phyloP scores from a whole-genome alignment of 2,329 filamentous ascomycete species.

The Lanzia echinophila region DNA sequence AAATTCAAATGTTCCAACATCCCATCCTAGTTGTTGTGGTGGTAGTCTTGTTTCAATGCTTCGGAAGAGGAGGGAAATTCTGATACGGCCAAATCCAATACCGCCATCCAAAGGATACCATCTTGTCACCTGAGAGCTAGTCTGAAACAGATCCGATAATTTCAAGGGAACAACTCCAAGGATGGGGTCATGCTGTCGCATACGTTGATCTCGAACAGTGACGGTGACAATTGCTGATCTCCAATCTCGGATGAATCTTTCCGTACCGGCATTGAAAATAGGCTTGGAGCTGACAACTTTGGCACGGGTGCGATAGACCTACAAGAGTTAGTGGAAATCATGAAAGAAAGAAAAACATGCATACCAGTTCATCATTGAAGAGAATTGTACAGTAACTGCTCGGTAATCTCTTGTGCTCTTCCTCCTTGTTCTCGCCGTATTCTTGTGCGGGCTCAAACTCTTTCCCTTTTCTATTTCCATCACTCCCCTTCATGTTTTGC shows the following conservation, averaged over 20 bases:
- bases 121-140: slow-evolving; percentile 70
- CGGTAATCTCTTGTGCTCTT: slow-evolving; percentile 71
- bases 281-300: slow-evolving; percentile 93
- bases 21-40: slow-evolving; percentile 83
- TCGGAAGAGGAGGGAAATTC: slow-evolving; percentile 84
- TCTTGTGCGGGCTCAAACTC: slow-evolving; percentile 86
- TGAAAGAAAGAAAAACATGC: slow-evolving; percentile 15
- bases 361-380: slow-evolving; percentile 74
- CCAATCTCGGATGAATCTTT: slow-evolving; percentile 92
- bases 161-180: slow-evolving; percentile 87
- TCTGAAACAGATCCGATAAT: slow-evolving; percentile 80
- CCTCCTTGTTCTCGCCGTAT: slow-evolving; percentile 80
- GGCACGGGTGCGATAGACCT: slow-evolving; percentile 83
- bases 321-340: slow-evolving; percentile 12
- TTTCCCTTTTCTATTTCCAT: slow-evolving; percentile 71
- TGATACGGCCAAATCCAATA: slow-evolving; percentile 82
- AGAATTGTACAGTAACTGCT: slow-evolving; percentile 92
- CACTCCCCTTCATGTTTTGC: slow-evolving; percentile 80
- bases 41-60: slow-evolving; percentile 81
- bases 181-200: slow-evolving; percentile 90
- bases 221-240: slow-evolving; percentile 78
- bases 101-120: slow-evolving; percentile 98
- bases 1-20: slow-evolving; percentile 92
- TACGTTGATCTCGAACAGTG: slow-evolving; percentile 79
- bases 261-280: slow-evolving; percentile 95